These are phyloP conservation scores for Dioscorea cayenensis DNA, from an alignment of 116 monocot species.

Conservation along the genomic window DNA sequence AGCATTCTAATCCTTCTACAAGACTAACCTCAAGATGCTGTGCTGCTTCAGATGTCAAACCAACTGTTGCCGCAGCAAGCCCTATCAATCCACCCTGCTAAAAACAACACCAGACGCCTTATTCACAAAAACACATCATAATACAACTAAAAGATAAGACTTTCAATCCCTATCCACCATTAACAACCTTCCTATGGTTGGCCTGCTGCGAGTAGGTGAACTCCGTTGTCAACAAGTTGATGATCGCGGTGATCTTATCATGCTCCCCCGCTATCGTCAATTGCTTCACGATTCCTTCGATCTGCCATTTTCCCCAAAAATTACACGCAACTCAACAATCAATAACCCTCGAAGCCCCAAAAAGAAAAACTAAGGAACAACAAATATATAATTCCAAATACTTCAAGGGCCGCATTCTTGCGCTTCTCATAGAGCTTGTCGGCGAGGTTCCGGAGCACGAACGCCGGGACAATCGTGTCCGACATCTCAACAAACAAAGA, in stretches of 20 bases:
- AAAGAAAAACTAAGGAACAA: background rate
- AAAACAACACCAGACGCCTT: background rate
- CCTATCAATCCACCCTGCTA: slow-evolving; percentile 88
- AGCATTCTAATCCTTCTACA: background rate
- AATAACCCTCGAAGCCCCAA: background rate
- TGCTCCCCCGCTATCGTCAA: slow-evolving; percentile 67
- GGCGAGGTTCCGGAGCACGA: slow-evolving; percentile 68
- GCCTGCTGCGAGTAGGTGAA: slow-evolving; percentile 65
- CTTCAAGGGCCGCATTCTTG: slow-evolving; percentile 95
- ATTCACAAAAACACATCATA: no score
- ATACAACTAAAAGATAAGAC: background rate
- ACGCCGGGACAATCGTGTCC: slow-evolving; percentile 65
- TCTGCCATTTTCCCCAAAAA: slow-evolving; percentile 23
- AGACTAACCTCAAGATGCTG: slow-evolving; percentile 83
- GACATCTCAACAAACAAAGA: slow-evolving; percentile 33
- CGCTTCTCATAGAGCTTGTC: slow-evolving; percentile 99
- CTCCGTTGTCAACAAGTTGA: slow-evolving; percentile 53
- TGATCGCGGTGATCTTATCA: slow-evolving; percentile 76
- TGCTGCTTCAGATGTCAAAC: slow-evolving; percentile 74
- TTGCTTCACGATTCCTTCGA: slow-evolving; percentile 86
- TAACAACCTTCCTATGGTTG: slow-evolving; percentile 84
- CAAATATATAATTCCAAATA: slow-evolving; percentile 9
- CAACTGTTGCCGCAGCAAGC: slow-evolving; percentile 93
- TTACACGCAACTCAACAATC: slow-evolving; percentile 1
- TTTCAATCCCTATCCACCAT: background rate